Conservation (phyloP, 2,329 filamentous ascomycete species). For the Aulographum hederae region DNA sequence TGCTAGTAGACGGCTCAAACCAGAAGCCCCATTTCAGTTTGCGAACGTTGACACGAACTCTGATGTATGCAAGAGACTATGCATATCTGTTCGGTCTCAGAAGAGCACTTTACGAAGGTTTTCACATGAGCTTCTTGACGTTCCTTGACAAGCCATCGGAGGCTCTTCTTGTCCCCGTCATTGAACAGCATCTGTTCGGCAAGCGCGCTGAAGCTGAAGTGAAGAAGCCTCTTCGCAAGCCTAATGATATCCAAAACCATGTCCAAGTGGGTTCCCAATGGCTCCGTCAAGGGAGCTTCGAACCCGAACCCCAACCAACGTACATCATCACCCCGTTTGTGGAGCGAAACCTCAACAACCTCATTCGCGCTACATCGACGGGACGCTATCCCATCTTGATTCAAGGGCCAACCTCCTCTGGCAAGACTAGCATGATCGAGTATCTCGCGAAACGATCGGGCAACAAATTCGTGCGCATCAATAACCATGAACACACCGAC, state of each 20-base stretch:
- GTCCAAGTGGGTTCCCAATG: conserved; percentile 83
- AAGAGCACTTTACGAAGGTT: conserved; percentile 80
- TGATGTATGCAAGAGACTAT: conserved; percentile 77
- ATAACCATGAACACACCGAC: conserved; percentile 98
- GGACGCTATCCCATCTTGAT: conserved; percentile 83
- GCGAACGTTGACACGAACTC: conserved; percentile 73
- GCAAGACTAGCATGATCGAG: conserved; percentile 99
- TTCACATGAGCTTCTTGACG: conserved; percentile 95
- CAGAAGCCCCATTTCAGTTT: conserved; percentile 96
- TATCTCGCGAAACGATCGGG: conserved; percentile 93
- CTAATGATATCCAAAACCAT: conserved; percentile 58
- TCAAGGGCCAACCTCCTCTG: conserved; percentile 89
- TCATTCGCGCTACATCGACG: conserved; percentile 86
- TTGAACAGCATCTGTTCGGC: conserved; percentile 62
- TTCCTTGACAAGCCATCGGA: conserved; percentile 72
- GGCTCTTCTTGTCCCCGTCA: conserved; percentile 56
- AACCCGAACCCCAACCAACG: conserved; percentile 55
- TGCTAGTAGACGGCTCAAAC: conserved; percentile 82
- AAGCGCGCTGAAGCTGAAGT: conserved; percentile 54
- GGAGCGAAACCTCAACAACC: conserved; percentile 80
- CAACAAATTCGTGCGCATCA: conserved; percentile 95
- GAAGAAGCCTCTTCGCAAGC: conserved; percentile 58
- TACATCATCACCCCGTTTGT: conserved; percentile 97
- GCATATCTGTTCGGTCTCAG: conserved; percentile 56
- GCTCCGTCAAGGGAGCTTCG: conserved; percentile 57